phyloP scores from a whole-genome alignment of 192 early-diverging fungal genomes.

The Entomortierella lignicola region DNA sequence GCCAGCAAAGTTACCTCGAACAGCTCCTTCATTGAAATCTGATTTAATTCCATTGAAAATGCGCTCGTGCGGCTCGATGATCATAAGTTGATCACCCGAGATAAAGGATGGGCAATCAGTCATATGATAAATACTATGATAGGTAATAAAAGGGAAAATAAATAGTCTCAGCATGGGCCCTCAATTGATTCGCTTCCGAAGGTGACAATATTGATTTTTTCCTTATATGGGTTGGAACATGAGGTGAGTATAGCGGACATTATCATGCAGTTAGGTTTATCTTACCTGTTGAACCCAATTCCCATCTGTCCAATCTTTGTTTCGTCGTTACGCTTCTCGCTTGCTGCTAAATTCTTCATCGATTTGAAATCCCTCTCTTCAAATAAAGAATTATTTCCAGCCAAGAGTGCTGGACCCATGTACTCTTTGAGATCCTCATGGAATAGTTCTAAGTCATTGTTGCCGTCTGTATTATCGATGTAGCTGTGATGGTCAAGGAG shows the following conservation, averaged over 20 bases:
- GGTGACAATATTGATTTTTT: too few species aligned
- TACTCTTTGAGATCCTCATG: conserved; percentile 19
- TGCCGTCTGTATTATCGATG: too few species aligned
- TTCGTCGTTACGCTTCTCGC: conserved; percentile 24
- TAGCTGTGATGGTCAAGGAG: conserved; percentile 51
- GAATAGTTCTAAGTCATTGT: conserved; percentile 4
- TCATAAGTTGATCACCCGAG: conserved; percentile 35
- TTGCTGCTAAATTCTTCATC: conserved; percentile 17
- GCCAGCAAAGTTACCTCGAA: conserved; percentile 17
- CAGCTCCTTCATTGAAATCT: conserved; percentile 7
- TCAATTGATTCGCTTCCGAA: too few species aligned
- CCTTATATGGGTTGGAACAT: background rate
- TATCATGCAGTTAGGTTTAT: background rate
- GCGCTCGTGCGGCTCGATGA: conserved; percentile 54
- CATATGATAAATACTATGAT: conserved; percentile 50
- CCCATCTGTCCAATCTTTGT: conserved; percentile 53
- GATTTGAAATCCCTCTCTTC: conserved; percentile 33
- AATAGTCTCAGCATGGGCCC: background rate
- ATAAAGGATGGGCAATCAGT: conserved; percentile 54
- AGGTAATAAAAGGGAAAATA: background rate
- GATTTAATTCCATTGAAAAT: conserved; percentile 12
- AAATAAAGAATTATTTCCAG: conserved; percentile 37
- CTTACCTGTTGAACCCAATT: conserved; percentile 51
- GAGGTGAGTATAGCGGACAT: background rate
- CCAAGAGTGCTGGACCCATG: conserved; percentile 43